phyloP scores from a whole-genome alignment of 192 early-diverging fungal species.

The Coemansia asiatica region DNA sequence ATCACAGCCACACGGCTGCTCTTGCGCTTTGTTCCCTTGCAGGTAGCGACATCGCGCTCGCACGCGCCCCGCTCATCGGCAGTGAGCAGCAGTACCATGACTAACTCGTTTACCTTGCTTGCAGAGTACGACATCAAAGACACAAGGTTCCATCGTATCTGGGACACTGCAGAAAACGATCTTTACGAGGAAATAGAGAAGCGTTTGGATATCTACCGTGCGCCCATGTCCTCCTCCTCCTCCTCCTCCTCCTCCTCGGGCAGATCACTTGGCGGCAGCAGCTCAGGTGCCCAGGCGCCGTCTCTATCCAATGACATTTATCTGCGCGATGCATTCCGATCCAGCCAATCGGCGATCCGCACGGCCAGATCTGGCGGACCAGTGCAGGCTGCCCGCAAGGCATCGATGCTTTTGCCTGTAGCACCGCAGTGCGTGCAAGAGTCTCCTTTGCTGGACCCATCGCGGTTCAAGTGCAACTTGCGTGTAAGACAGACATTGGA shows the following conservation, averaged over 20 bases:
- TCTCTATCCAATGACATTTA: constrained; percentile 47
- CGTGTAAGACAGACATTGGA: constrained; percentile 48
- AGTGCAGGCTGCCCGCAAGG: constrained; percentile 49
- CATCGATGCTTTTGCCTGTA: constrained; percentile 35
- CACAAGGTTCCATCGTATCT: constrained; percentile 35
- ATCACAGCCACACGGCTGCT: constrained; percentile 26
- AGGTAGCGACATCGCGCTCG: constrained; percentile 41
- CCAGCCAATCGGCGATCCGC: constrained; percentile 37
- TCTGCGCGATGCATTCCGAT: constrained; percentile 41
- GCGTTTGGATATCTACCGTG: constrained; percentile 39
- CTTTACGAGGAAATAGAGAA: constrained; percentile 18
- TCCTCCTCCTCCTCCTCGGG: no score
- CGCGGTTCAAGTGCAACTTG: constrained; percentile 44
- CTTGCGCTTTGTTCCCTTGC: constrained; percentile 50
- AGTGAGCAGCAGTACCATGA: constrained; percentile 24
- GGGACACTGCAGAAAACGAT: constrained; percentile 26
- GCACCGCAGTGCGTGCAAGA: constrained; percentile 48
- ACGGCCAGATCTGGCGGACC: constrained; percentile 42
- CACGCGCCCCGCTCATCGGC: constrained; percentile 27
- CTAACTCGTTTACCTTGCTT: constrained; percentile 37
- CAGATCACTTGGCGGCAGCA: neutral
- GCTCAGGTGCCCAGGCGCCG: constrained; percentile 15
- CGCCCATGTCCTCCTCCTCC: constrained; percentile 40
- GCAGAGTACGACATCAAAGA: constrained; percentile 45
- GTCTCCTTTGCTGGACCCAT: constrained; percentile 41